Conservation (phyloP, 345 rosid genomes). For the Mangifera indica region DNA sequence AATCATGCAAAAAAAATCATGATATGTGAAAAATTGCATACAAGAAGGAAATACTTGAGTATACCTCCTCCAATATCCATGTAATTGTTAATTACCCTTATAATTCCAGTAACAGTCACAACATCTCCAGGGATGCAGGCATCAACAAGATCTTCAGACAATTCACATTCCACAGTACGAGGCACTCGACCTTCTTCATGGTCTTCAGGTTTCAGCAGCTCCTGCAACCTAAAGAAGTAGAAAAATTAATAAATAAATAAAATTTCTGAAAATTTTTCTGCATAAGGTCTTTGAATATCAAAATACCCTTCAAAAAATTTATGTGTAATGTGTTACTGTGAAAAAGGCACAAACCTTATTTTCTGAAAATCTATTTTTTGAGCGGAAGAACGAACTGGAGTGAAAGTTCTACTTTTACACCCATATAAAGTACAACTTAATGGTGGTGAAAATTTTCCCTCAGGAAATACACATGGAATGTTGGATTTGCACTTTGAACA, state of each 20-base stretch:
- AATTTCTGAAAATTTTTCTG: neutral
- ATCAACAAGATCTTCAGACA: constrained; percentile 88
- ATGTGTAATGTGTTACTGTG: neutral
- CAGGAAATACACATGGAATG: constrained; percentile 62
- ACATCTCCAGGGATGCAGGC: constrained; percentile 97
- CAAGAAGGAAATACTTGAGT: neutral
- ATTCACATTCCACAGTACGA: constrained; percentile 94
- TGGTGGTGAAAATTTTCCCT: constrained; percentile 94
- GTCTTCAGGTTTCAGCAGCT: constrained; percentile 67
- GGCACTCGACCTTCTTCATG: constrained; percentile 99
- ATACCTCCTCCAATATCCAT: constrained; percentile 98
- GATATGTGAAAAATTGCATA: neutral
- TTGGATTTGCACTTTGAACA: constrained; percentile 74
- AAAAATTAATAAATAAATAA: constrained; percentile 13
- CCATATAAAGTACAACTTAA: constrained; percentile 62
- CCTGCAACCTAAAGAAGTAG: constrained; percentile 64
- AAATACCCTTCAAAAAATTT: neutral
- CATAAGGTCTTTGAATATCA: neutral
- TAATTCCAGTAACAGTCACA: constrained; percentile 90
- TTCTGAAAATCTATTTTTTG: constrained; percentile 84
- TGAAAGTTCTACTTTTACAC: constrained; percentile 78
- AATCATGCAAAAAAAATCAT: constrained; percentile 6
- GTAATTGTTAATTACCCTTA: constrained; percentile 80
- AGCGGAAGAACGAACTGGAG: constrained; percentile 78
- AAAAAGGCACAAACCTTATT: constrained; percentile 52